Evolutionary conservation across 305 asterid species (phyloP), one percentile per base, ranked within the genome.

Genomic region (Ilex paraguariensis): DNA sequence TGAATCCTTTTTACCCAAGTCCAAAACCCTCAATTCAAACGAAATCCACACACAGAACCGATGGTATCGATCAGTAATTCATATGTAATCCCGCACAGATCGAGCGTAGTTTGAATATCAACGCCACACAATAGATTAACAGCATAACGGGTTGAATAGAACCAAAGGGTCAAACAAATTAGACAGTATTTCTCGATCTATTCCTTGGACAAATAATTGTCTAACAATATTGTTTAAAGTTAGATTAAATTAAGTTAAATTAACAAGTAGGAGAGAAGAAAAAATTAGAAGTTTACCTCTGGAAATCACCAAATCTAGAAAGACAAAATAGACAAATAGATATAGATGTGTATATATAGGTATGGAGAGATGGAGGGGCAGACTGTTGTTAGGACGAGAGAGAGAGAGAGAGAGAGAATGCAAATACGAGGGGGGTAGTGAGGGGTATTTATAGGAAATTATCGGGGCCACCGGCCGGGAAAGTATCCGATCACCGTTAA

Each of bases 361-460:
- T 70, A 61, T 73, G 69, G 65, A 71, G 54, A 60, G 62, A 32
- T 17, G 54, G n/a, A 3, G 31, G 28, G 57, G 33, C 16, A 8
- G 53, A 50, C 72, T 21, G 28, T 1, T 21, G 28, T 21, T 21
- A 21, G 28, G 28, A 21, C 40, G 64, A 65, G 70, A 61, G 79
- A 66, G 65, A 63, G 68, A 36, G 50, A 40, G 56, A 54, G 62
- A 54, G 61, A 31, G 9, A 6, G 59, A 61, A 72, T 73, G 82
- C 69, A 61, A 33, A 36, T 40, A 59, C 10, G 31, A 3, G 36
- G 2, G 50, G 31, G 14, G 64, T 16, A 54, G 21, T 32, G 75
- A 66, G 75, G 77, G 81, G 74, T 79, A 87, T 87, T 90, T 90
- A 90, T 90, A 90, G 97, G 90, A 72, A 75, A 74, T 53, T 55